Conservation (phyloP, 1,284 basidiomycete genomes). For the Cryptococcus sp. region DNA sequence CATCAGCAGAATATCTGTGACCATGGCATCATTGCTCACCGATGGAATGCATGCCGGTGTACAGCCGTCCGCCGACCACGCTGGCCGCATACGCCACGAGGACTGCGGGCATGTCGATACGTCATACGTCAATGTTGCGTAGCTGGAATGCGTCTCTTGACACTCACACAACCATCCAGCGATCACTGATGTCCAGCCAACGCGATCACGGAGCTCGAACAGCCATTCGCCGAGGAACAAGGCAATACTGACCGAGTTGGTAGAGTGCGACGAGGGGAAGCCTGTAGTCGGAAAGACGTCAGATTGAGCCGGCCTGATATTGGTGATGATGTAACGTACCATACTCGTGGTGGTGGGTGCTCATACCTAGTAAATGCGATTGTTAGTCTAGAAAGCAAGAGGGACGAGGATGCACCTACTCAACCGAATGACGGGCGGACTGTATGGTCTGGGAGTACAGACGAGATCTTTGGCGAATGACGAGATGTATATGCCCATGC, state of each 20-base stretch:
- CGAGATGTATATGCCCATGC: conserved; percentile 77
- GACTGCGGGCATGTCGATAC: conserved; percentile 29
- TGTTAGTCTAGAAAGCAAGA: conserved; percentile 1
- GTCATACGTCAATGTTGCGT: conserved; percentile 2
- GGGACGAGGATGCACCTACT: conserved; percentile 30
- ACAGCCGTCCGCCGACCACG: conserved; percentile 85
- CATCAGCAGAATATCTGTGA: neutral
- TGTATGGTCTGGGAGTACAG: conserved; percentile 86
- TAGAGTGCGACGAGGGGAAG: conserved; percentile 94
- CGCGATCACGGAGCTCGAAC: conserved; percentile 22
- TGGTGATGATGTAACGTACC: conserved; percentile 23
- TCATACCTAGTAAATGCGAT: conserved; percentile 65
- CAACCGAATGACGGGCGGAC: conserved; percentile 84
- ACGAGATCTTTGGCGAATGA: conserved; percentile 87
- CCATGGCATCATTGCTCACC: conserved; percentile 27
- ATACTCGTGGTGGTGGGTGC: conserved; percentile 67
- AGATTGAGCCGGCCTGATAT: neutral
- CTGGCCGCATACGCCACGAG: conserved; percentile 69
- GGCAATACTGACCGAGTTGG: conserved; percentile 85
- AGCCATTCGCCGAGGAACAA: conserved; percentile 62
- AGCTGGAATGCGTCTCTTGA: neutral
- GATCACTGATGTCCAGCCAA: conserved; percentile 20
- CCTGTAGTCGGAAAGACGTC: conserved; percentile 63
- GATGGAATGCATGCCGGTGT: conserved; percentile 84
- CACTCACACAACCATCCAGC: conserved; percentile 34